Percentiles rank a stretch among this genome's conserved stretches.
phyloP scores from a whole-genome alignment of 768 basidiomycete genomes.

The Amanita subjunquillea region DNA sequence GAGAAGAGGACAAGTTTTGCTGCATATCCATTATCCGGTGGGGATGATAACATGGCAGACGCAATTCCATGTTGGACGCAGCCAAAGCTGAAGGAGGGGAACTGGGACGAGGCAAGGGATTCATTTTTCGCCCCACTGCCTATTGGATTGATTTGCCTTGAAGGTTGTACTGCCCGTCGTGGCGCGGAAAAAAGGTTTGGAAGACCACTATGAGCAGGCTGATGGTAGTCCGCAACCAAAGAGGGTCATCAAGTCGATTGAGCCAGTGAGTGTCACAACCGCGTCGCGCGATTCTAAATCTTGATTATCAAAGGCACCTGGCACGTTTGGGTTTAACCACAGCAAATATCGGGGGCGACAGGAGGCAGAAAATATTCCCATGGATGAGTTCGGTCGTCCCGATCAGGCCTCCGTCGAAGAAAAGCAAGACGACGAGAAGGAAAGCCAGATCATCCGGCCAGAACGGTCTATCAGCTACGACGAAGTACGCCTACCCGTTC shows the following conservation, averaged over 20 bases:
- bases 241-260: slow-evolving; percentile 20
- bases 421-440: slow-evolving; percentile 13
- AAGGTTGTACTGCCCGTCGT: slow-evolving; percentile 81
- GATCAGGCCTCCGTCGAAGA: slow-evolving; percentile 11
- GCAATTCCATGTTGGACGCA: slow-evolving; percentile 82
- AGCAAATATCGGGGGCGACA: slow-evolving; percentile 54
- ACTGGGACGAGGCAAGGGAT: slow-evolving; percentile 71
- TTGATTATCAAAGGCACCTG: slow-evolving; percentile 47
- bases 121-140: slow-evolving; percentile 4
- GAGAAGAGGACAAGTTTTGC: slow-evolving; percentile 49
- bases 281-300: background rate
- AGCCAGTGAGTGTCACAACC: slow-evolving; percentile 45
- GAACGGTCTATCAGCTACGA: slow-evolving; percentile 12
- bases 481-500: slow-evolving; percentile 18
- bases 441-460: slow-evolving; percentile 12
- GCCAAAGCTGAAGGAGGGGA: slow-evolving; percentile 53
- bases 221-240: slow-evolving; percentile 58
- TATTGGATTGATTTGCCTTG: slow-evolving; percentile 1
- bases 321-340: slow-evolving; percentile 73
- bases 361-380: slow-evolving; percentile 36
- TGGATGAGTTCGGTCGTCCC: slow-evolving; percentile 58
- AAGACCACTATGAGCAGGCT: slow-evolving; percentile 56
- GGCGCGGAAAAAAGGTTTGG: slow-evolving; percentile 72
- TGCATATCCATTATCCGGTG: slow-evolving; percentile 50
- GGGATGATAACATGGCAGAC: slow-evolving; percentile 43